Percentiles rank a stretch among this genome's conserved stretches.
Conservation (phyloP, 2,329 filamentous ascomycete genomes). For the Colletotrichum neosansevieriae region DNA sequence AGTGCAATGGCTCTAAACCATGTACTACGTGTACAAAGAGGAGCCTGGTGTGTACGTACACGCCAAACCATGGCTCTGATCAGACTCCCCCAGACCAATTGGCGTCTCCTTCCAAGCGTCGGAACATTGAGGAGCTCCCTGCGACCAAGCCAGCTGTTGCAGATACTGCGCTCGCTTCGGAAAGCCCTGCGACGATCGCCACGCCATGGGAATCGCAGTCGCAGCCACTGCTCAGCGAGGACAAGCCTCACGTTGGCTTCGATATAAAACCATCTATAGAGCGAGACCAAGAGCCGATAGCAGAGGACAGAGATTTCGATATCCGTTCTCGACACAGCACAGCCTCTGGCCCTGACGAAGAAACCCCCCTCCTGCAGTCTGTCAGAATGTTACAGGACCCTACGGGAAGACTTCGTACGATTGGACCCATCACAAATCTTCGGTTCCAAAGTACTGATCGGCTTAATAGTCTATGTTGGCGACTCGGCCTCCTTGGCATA, state of each 20-base stretch:
- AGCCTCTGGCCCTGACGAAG: conserved; percentile 63
- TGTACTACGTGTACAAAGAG: conserved; percentile 44
- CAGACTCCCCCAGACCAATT: conserved; percentile 30
- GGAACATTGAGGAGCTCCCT: conserved; percentile 36
- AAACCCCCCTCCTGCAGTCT: conserved; percentile 66
- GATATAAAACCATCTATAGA: conserved; percentile 35
- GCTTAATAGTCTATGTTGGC: conserved; percentile 67
- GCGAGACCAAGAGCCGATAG: conserved; percentile 18
- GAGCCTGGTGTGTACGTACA: conserved; percentile 42
- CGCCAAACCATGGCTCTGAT: conserved; percentile 29
- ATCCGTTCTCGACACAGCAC: conserved; percentile 52
- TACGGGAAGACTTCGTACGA: conserved; percentile 66
- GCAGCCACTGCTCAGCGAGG: conserved; percentile 22
- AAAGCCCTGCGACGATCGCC: conserved; percentile 28
- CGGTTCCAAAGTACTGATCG: conserved; percentile 3
- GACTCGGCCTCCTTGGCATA: conserved; percentile 73
- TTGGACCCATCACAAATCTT: neutral
- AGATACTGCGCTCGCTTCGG: conserved; percentile 19
- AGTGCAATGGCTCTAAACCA: conserved; percentile 44
- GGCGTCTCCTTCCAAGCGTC: conserved; percentile 40
- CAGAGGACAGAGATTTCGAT: conserved; percentile 34
- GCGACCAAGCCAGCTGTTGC: conserved; percentile 17
- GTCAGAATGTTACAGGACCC: conserved; percentile 71
- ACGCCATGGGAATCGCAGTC: conserved; percentile 33
- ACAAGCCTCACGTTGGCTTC: conserved; percentile 25